Base-by-base conservation (phyloP, 768 basidiomycete genomes). In the Cantharellus cinnabarinus region DNA sequence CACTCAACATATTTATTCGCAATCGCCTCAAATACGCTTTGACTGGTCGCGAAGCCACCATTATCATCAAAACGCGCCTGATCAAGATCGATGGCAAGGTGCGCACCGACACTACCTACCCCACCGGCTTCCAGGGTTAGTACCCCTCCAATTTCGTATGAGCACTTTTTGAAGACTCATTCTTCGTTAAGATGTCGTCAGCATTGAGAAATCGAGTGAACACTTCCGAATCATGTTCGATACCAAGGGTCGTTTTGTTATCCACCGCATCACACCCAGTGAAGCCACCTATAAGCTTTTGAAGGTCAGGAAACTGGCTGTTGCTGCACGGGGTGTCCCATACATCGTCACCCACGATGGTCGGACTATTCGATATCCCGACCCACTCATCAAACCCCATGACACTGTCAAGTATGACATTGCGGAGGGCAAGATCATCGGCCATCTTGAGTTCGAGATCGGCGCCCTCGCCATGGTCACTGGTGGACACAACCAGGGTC, bases 161-260 rank as follows among this genome's bases (percentile, higher is more conserved):
- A 56, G 20, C 41, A 15, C 42, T 53, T 58, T 34, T n/a, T 48
- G 34, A 20, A 59, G 4, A 15, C 41, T 40, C 38, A 38, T 10
- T 52, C 41, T 42, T 38, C 41, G 40, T 39, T 34, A 59, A 94
- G 94, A 99, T 72, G 94, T 97, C 64, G 79, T 99, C 71, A 81
- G 89, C 62, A 87, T 99, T 63, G 94, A 99, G 74, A 94, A 95
- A 72, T 97, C 94, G 35, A 88, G 85, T 74, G 95, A 99, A 74
- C 85, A 98, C 78, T 99, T 98, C 85, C 94, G 95, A 72, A 81
- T 98, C 62, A 78, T 99, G 50, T 98, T 98, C 79, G 95, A 98
- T 71, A 83, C 98, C 74, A 99, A 99, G 78, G 95, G 95, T 66
- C 95, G 95, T 65, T 99, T 99, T 78, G 87, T 91, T 65, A 94